Base-by-base conservation (phyloP, 306 rosid genomes). In the Pyrus bretschneideri region DNA sequence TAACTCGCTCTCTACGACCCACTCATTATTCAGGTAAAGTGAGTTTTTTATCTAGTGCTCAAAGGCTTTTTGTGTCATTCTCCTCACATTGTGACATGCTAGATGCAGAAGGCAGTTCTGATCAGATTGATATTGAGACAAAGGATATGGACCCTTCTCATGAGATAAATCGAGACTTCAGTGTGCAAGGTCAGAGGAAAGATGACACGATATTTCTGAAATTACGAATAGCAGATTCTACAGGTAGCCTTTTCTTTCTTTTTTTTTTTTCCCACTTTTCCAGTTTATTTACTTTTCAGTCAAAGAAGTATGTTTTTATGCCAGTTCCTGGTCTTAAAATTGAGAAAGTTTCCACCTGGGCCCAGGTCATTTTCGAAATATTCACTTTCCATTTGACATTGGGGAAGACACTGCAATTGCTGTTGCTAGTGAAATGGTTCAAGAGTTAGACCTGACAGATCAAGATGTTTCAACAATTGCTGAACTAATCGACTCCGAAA, bases 401-500 rank as follows among this genome's bases (percentile, higher is more conserved):
- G 93, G 82, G 79, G 92, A 84, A 65, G 99, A 96, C 81, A 96
- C 99, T 45, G 84, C 98, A 62, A 80, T 86, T 77, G 85, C 94
- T 42, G 98, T 96, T 81, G 99, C 99, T 3, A 83, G 98, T 85
- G 99, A 96, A 91, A 96, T 93, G 99, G 99, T 96, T 42, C 88
- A 89, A 83, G 96, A 96, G 82, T 86, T 96, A 79, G 96, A 91
- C 81, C 94, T 96, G 27, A 88, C 96, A 67, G 93, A 96, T 85
- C 96, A 96, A 84, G 97, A 96, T 84, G 94, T 88, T 78, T 85
- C 99, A 17, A 83, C 94, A 25, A 87, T 96, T 80, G 93, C 99
- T 70, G 87, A 81, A 81, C 88, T 90, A 82, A 96, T 96, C 67
- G 90, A 96, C 76, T 78, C 84, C 0, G 98, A 96, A 90, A 87